Evolutionary conservation across 1,284 basidiomycete genomes (phyloP), one percentile per base, ranked within the genome.

Genomic region (Trichosporon inkin): DNA sequence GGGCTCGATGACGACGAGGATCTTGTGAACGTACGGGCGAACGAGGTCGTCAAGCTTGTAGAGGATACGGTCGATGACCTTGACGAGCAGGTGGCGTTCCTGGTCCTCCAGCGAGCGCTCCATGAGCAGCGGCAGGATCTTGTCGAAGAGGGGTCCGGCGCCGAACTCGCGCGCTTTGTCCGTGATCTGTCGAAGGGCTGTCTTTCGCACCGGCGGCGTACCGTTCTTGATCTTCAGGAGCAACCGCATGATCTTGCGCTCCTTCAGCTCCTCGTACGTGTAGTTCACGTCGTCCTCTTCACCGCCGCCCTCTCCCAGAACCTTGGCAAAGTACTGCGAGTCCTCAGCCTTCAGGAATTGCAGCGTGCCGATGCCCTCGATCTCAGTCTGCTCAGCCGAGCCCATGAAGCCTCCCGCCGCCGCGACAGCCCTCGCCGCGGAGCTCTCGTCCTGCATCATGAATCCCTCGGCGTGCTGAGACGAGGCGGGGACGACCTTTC

Each of bases 1-100:
- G 0, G 96, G 96, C 80, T 99, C 96, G 70, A 99, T 99, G 78
- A 99, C 96, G 71, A 99, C 96, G 28, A 99, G 85, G 67, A 99
- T 99, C 80, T 98, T 98, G 84, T 99, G 96, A 2, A 99, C 94
- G 72, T 99, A 99, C 1, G 96, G 96, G 38, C 95, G 89, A 55
- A 99, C 96, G 52, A 99, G 88, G 73, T 99, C 95, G 72, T 99
- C 96, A 55, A 99, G 88, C 78, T 99, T 99, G 86, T 99, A 99
- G 13, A 99, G 82, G 7, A 99, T 90, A 65, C 96, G 90, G 77
- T 99, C 96, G 68, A 99, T 99, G 78, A 99, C 96, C 81, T 99
- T 99, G 79, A 99, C 96, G 64, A 99, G 86, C 58, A 99, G 79
- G 80, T 99, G 96, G 5, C 95, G 90, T 72, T 99, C 96, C 80